Conservation (phyloP, 257 asterid species). For the Fraxinus anomala region DNA sequence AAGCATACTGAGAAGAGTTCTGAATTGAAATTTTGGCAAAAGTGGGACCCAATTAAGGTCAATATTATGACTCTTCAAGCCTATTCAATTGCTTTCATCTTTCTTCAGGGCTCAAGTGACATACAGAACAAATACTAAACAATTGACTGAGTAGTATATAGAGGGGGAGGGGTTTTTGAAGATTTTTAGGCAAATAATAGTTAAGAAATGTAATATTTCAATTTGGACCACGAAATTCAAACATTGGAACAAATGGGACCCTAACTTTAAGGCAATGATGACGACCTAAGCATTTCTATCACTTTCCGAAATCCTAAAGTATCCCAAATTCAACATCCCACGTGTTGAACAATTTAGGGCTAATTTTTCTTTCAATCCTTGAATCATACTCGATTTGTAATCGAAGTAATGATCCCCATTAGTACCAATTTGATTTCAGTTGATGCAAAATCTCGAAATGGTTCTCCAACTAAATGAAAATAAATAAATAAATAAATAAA, state of each 20-base stretch:
- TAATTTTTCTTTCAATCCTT: not conserved
- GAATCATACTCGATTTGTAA: not conserved
- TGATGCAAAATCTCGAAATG: not conserved
- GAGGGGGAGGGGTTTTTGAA: not conserved
- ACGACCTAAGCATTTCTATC: not conserved
- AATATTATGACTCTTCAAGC: conserved; percentile 11
- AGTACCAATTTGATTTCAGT: not conserved
- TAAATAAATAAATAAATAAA: too few species aligned
- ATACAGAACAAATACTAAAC: not conserved
- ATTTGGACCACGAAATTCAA: not conserved
- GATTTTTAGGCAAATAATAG: not conserved
- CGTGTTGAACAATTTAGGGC: not conserved
- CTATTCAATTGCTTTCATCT: conserved; percentile 17
- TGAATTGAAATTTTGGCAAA: conserved; percentile 28
- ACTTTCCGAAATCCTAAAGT: not conserved
- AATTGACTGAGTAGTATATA: not conserved
- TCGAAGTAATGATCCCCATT: not conserved
- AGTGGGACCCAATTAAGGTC: conserved; percentile 38
- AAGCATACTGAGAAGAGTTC: conserved; percentile 11
- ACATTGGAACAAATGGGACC: not conserved
- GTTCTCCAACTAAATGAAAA: not conserved
- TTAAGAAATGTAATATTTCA: not conserved
- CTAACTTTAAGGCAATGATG: not conserved
- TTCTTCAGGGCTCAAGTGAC: not conserved
- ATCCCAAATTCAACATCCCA: not conserved